These are phyloP conservation scores for Russula brevipes DNA, from an alignment of 768 basidiomycete species.

Conservation along the genomic window DNA sequence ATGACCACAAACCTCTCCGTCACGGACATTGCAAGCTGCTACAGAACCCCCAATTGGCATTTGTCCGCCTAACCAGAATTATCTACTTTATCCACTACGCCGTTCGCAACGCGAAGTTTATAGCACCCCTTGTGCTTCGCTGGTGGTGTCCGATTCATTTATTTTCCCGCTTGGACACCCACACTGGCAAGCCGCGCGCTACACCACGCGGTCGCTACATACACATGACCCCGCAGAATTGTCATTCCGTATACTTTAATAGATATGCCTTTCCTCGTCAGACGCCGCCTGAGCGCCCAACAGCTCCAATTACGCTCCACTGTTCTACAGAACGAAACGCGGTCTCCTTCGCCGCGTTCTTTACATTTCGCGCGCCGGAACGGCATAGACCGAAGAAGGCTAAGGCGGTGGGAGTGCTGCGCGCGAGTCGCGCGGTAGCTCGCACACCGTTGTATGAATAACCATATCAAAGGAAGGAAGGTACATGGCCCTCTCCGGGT, in stretches of 20 bases:
- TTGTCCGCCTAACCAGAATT: not conserved
- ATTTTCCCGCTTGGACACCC: not conserved
- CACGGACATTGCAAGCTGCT: not conserved
- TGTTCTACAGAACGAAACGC: not conserved
- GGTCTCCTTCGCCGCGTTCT: not conserved
- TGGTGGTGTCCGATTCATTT: not conserved
- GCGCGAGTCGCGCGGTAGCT: not conserved
- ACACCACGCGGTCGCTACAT: not conserved
- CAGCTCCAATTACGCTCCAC: not conserved
- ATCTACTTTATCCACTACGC: not conserved
- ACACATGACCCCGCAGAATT: not conserved
- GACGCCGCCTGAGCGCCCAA: not conserved
- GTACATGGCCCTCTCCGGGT: not conserved
- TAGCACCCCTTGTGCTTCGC: not conserved
- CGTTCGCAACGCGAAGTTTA: not conserved
- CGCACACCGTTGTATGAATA: not conserved
- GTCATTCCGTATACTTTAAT: conserved; percentile 9
- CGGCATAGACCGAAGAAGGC: not conserved
- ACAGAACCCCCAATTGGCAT: not conserved
- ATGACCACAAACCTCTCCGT: not conserved
- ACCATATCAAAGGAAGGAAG: not conserved
- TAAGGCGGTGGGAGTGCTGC: not conserved
- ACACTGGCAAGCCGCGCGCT: not conserved
- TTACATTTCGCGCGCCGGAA: not conserved
- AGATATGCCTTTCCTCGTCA: not conserved